A percentile compares a stretch with the other conserved stretches of the same genome.
These are phyloP conservation scores for Aspergillus tanneri DNA, from an alignment of 2,329 filamentous ascomycete genomes.

Conservation along the genomic window DNA sequence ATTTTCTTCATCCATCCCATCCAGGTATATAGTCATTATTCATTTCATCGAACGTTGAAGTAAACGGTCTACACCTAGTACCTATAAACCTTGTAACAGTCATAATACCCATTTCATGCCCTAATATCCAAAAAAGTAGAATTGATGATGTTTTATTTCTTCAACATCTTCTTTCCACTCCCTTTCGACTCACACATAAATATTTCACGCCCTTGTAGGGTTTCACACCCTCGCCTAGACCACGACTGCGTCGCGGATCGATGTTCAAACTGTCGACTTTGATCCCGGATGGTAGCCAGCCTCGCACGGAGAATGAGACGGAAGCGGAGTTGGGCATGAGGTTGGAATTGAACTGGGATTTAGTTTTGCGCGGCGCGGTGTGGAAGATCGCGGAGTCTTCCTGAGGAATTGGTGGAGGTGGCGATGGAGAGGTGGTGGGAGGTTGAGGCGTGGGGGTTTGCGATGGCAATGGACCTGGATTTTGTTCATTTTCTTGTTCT, in stretches of 20 bases:
- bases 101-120: no score
- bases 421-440: conserved; percentile 6
- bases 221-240: conserved; percentile 81
- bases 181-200: conserved; percentile 66
- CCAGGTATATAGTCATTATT: no score
- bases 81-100: no score
- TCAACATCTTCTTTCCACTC: conserved; percentile 46
- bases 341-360: conserved; percentile 66
- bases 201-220: conserved; percentile 99
- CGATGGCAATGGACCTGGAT: conserved; percentile 19
- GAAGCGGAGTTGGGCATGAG: conserved; percentile 78
- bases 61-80: no score
- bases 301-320: conserved; percentile 63
- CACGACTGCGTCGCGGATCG: conserved; percentile 75
- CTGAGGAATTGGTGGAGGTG: conserved; percentile 12
- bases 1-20: no score
- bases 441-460: conserved; percentile 4
- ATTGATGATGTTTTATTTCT: not conserved
- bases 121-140: no score
- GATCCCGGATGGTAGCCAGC: conserved; percentile 64
- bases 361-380: conserved; percentile 29
- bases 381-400: conserved; percentile 25
- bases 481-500: conserved; percentile 17
- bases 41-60: no score
- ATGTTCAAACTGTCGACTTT: conserved; percentile 62